A percentile compares a stretch with the other conserved stretches of the same genome.
Conservation (phyloP, 2,329 filamentous ascomycete species). For the Cryphonectria nitschkei region DNA sequence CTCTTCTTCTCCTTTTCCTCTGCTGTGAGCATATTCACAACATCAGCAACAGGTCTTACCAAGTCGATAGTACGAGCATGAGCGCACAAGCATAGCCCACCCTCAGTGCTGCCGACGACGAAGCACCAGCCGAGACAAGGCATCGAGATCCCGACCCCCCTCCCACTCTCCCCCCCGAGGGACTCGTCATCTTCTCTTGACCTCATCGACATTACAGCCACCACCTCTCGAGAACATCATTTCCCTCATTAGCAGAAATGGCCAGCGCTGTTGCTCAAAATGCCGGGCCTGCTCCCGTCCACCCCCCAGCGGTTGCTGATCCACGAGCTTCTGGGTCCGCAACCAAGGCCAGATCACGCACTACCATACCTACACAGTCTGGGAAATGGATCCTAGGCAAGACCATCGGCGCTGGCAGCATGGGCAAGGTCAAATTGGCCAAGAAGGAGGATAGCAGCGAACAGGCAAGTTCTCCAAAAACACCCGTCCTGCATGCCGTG, state of each 20-base stretch:
- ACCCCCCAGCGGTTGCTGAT: conserved; percentile 51
- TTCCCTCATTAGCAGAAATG: conserved; percentile 12
- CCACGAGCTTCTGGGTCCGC: conserved; percentile 53
- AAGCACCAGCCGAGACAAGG: conserved; percentile 67
- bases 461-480: conserved; percentile 65
- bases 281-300: conserved; percentile 55
- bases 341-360: conserved; percentile 61
- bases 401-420: conserved; percentile 95
- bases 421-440: conserved; percentile 98
- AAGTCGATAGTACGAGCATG: conserved; percentile 66
- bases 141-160: conserved; percentile 28
- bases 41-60: conserved; percentile 18
- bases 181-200: conserved; percentile 54
- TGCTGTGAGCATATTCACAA: conserved; percentile 45
- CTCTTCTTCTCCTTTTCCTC: conserved; percentile 34
- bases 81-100: conserved; percentile 68
- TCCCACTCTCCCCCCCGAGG: conserved; percentile 42
- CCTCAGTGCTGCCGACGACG: conserved; percentile 57
- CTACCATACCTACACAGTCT: conserved; percentile 85
- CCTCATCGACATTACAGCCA: conserved; percentile 55
- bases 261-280: conserved; percentile 49
- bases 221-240: conserved; percentile 41
- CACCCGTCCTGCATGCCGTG: not conserved
- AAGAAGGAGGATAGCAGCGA: conserved; percentile 88
- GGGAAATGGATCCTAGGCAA: conserved; percentile 96